A percentile compares a stretch with the other conserved stretches of the same genome.
Conservation (phyloP, 768 basidiomycete genomes). For the Coprinopsis strossmayeri region DNA sequence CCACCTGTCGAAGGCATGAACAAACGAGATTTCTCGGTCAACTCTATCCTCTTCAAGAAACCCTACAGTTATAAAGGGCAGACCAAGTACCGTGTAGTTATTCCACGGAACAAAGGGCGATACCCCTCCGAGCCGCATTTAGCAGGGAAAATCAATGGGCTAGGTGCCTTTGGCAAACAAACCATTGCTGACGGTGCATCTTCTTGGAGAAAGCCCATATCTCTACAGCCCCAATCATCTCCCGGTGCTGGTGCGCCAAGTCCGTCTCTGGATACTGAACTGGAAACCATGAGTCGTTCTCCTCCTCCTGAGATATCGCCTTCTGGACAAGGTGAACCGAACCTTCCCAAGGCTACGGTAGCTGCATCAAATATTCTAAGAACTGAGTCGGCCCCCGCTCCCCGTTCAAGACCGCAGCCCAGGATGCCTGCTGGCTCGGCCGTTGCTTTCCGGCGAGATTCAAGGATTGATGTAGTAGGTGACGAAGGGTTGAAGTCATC, state of each 20-base stretch:
- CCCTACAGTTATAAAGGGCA: conserved; percentile 32
- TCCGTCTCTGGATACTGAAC: conserved; percentile 17
- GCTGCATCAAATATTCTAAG: conserved; percentile 26
- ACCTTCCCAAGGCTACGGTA: conserved; percentile 16
- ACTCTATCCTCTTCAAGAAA: conserved; percentile 57
- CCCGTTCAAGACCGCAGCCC: conserved; percentile 49
- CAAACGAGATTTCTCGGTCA: conserved; percentile 53
- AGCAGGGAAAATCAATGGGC: conserved; percentile 19
- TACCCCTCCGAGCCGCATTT: conserved; percentile 19
- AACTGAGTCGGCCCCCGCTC: conserved; percentile 21
- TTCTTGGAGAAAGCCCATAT: conserved; percentile 39
- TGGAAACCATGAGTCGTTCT: conserved; percentile 60
- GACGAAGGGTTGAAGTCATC: conserved; percentile 38
- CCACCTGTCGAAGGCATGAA: conserved; percentile 65
- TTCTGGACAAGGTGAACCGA: conserved; percentile 9
- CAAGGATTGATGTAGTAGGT: conserved; percentile 40
- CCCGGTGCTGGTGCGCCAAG: conserved; percentile 10
- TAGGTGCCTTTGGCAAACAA: conserved; percentile 36
- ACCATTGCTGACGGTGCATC: conserved; percentile 31
- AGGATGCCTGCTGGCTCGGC: conserved; percentile 69
- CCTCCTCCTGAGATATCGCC: conserved; percentile 50
- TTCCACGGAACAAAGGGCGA: conserved; percentile 32
- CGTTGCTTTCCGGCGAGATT: conserved; percentile 69
- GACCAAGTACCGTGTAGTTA: conserved; percentile 31
- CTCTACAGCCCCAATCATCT: conserved; percentile 16